These are phyloP conservation scores for Plasmopara muralis DNA, from an alignment of 352 stramenopile species.

Conservation along the genomic window DNA sequence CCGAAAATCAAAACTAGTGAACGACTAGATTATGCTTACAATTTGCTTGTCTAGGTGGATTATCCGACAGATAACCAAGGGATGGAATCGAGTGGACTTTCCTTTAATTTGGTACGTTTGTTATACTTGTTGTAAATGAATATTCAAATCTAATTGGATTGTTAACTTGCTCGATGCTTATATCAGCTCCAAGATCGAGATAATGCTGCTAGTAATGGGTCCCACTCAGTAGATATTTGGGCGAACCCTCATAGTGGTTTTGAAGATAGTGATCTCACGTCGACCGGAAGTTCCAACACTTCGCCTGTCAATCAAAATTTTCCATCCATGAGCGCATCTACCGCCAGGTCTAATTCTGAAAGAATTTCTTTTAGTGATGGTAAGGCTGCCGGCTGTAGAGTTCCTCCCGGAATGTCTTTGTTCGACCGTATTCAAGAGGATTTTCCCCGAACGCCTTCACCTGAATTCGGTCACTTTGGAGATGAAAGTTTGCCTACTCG, in stretches of 20 bases:
- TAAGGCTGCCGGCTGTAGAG: slow-evolving; percentile 14
- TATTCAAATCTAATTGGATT: not conserved
- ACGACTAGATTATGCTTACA: slow-evolving; percentile 5
- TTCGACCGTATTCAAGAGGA: slow-evolving; percentile 79
- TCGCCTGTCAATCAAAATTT: slow-evolving; percentile 32
- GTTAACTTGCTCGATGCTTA: not conserved
- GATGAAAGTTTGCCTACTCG: slow-evolving; percentile 14
- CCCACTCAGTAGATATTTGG: slow-evolving; percentile 26
- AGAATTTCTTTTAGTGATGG: slow-evolving; percentile 13
- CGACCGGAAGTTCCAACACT: slow-evolving; percentile 18
- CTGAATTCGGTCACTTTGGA: slow-evolving; percentile 26
- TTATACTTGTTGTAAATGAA: not conserved
- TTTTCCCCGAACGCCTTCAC: slow-evolving; percentile 64
- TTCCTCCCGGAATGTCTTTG: slow-evolving; percentile 43
- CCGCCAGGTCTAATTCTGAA: slow-evolving; percentile 6
- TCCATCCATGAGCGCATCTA: slow-evolving; percentile 11
- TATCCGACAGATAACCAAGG: slow-evolving; percentile 24
- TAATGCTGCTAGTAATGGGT: slow-evolving; percentile 6
- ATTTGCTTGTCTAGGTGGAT: slow-evolving; percentile 16
- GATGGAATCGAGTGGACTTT: slow-evolving; percentile 10
- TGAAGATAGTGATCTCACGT: slow-evolving; percentile 13
- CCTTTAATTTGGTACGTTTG: slow-evolving; percentile 25
- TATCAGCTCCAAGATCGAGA: slow-evolving; percentile 13
- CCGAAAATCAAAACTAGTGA: not conserved
- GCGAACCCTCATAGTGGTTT: slow-evolving; percentile 28